These are phyloP conservation scores for Harringtonia aguacate DNA, from an alignment of 2,329 filamentous ascomycete genomes.

Conservation along the genomic window DNA sequence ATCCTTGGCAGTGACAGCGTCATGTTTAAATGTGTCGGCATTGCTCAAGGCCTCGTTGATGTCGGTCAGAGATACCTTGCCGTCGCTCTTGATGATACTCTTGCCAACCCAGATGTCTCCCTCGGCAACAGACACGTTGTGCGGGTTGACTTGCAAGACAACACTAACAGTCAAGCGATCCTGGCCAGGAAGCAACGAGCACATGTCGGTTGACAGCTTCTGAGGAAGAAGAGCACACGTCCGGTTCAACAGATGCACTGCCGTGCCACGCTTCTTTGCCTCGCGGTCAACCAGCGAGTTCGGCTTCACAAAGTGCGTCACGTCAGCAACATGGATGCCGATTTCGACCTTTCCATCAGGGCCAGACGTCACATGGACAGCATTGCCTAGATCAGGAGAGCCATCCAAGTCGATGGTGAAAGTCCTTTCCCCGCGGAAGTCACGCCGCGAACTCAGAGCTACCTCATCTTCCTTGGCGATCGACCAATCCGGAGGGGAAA, in stretches of 20 bases:
- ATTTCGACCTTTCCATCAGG: slow-evolving; percentile 83
- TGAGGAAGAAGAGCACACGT: slow-evolving; percentile 79
- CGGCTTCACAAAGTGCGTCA: slow-evolving; percentile 92
- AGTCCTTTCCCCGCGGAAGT: slow-evolving; percentile 78
- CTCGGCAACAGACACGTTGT: slow-evolving; percentile 68
- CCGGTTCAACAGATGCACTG: slow-evolving; percentile 88
- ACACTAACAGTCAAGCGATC: slow-evolving; percentile 88
- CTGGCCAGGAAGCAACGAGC: slow-evolving; percentile 76
- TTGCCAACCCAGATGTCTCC: slow-evolving; percentile 92
- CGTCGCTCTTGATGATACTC: slow-evolving; percentile 82
- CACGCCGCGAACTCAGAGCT: slow-evolving; percentile 62
- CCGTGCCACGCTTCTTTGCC: slow-evolving; percentile 94
- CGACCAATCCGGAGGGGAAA: slow-evolving; percentile 87
- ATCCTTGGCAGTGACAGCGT: slow-evolving; percentile 59
- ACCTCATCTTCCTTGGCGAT: slow-evolving; percentile 73
- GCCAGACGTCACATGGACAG: slow-evolving; percentile 80
- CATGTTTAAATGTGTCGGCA: slow-evolving; percentile 48
- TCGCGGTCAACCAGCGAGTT: slow-evolving; percentile 94
- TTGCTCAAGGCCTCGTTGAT: slow-evolving; percentile 73
- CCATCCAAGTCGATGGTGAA: slow-evolving; percentile 92
- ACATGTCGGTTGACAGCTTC: slow-evolving; percentile 76
- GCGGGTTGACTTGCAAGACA: slow-evolving; percentile 79
- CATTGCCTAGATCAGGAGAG: slow-evolving; percentile 80
- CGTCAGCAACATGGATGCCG: slow-evolving; percentile 88
- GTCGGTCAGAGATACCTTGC: slow-evolving; percentile 74